phyloP scores from a whole-genome alignment of 2,329 filamentous ascomycete species.

The Onygenales sp. region DNA sequence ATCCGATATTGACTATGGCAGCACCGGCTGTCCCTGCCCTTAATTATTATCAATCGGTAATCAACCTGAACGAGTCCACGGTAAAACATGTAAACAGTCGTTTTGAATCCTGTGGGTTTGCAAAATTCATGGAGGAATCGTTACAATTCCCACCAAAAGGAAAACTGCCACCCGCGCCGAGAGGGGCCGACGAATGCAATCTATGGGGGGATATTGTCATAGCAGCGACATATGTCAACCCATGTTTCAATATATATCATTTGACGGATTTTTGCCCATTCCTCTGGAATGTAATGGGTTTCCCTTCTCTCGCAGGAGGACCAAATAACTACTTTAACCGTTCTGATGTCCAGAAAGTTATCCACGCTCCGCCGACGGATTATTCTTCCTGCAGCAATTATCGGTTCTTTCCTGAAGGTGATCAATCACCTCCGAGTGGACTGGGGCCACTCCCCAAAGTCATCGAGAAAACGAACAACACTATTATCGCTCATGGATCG shows the following conservation, averaged over 20 bases:
- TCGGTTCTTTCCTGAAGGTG: conserved; percentile 34
- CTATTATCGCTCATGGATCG: conserved; percentile 63
- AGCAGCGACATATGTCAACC: conserved; percentile 53
- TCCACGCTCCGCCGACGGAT: conserved; percentile 50
- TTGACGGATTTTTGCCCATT: conserved; percentile 62
- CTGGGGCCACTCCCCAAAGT: conserved; percentile 56
- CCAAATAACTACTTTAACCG: conserved; percentile 61
- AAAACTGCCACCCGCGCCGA: conserved; percentile 45
- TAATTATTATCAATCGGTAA: conserved; percentile 31
- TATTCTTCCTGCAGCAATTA: conserved; percentile 48
- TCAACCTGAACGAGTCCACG: conserved; percentile 37
- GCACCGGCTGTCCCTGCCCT: conserved; percentile 32
- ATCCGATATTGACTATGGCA: conserved; percentile 3
- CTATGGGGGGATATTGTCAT: conserved; percentile 49
- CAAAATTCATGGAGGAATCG: conserved; percentile 36
- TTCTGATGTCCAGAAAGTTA: conserved; percentile 56
- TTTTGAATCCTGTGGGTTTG: conserved; percentile 38
- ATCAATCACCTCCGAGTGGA: conserved; percentile 41
- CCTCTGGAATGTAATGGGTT: conserved; percentile 59
- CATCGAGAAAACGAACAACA: conserved; percentile 63
- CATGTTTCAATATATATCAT: conserved; percentile 71
- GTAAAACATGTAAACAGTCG: conserved; percentile 29
- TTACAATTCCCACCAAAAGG: conserved; percentile 59
- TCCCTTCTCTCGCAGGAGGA: conserved; percentile 58
- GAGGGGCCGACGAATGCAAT: conserved; percentile 41